A percentile compares a stretch with the other conserved stretches of the same genome.
phyloP scores from a whole-genome alignment of 2,329 filamentous ascomycete species.

The Fusarium citri region DNA sequence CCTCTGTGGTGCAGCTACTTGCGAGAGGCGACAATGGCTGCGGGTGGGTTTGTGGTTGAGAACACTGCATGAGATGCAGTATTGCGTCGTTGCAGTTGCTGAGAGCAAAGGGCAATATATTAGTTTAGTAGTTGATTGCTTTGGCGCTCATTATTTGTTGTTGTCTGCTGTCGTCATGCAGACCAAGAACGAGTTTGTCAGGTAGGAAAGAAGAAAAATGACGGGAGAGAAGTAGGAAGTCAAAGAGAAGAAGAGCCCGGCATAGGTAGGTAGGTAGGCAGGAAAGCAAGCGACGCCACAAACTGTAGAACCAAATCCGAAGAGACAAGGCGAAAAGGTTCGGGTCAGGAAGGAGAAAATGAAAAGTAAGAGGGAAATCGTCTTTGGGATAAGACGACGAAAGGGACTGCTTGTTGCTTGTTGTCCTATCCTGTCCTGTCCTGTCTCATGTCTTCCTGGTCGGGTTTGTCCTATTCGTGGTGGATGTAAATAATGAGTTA shows the following conservation, averaged over 20 bases:
- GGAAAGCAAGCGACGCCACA: conserved; percentile 34
- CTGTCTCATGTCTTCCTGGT: conserved; percentile 11
- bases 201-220: conserved; percentile 14
- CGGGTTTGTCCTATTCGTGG: conserved; percentile 8
- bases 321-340: neutral
- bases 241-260: conserved; percentile 16
- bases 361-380: neutral
- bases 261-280: conserved; percentile 9
- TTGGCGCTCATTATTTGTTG: conserved; percentile 40
- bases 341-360: conserved; percentile 1
- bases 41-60: conserved; percentile 3
- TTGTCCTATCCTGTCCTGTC: neutral
- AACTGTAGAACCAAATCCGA: conserved; percentile 13
- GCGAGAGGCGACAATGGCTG: conserved; percentile 2
- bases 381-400: conserved; percentile 20
- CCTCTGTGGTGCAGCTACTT: conserved; percentile 11
- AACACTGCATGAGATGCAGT: conserved; percentile 3
- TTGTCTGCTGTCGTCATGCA: conserved; percentile 35
- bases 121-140: conserved; percentile 38
- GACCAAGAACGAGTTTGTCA: conserved; percentile 22
- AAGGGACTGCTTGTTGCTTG: neutral
- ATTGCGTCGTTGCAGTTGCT: conserved; percentile 10
- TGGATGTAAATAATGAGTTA: conserved; percentile 43
- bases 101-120: conserved; percentile 19
- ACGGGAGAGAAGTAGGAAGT: conserved; percentile 18